Conservation (phyloP, 2,329 filamentous ascomycete genomes). For the Diaporthe batatas region DNA sequence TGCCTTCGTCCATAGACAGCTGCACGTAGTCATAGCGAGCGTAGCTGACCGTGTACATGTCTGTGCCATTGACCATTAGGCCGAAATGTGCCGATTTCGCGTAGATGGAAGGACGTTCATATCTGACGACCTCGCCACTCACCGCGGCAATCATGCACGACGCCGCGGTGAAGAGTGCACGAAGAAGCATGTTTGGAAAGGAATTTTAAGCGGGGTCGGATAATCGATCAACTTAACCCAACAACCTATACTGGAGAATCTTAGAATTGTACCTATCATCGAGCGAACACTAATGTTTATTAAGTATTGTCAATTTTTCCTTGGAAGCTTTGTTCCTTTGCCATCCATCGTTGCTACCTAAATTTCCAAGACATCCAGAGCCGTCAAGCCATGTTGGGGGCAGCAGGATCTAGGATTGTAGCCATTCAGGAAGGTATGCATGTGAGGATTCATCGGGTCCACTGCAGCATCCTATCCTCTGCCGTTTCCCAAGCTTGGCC, state of each 20-base stretch:
- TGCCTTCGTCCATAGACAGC: slow-evolving; percentile 18
- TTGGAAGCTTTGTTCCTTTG: not conserved
- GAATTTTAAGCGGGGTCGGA: too few species aligned
- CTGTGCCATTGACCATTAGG: slow-evolving; percentile 10
- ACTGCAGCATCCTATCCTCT: not conserved
- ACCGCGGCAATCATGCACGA: not conserved
- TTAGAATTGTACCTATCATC: not conserved
- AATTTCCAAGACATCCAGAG: too few species aligned
- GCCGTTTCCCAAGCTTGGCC: not conserved
- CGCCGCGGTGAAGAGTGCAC: not conserved
- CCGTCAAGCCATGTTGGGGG: not conserved
- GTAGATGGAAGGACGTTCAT: slow-evolving; percentile 16
- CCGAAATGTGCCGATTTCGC: slow-evolving; percentile 14
- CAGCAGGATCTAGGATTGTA: slow-evolving; percentile 16
- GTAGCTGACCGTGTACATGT: slow-evolving; percentile 18
- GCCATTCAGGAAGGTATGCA: not conserved
- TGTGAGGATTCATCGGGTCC: not conserved
- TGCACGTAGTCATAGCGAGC: slow-evolving; percentile 21
- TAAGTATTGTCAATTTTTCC: not conserved
- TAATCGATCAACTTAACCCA: not conserved
- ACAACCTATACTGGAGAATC: not conserved
- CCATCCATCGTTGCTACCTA: not conserved
- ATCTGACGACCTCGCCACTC: slow-evolving; percentile 9
- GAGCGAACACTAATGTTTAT: too few species aligned
- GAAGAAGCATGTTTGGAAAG: not conserved